Percentiles rank a stretch among this genome's conserved stretches.
These are phyloP conservation scores for Clavispora santaluciae DNA, from an alignment of 805 yeast species.

Conservation along the genomic window DNA sequence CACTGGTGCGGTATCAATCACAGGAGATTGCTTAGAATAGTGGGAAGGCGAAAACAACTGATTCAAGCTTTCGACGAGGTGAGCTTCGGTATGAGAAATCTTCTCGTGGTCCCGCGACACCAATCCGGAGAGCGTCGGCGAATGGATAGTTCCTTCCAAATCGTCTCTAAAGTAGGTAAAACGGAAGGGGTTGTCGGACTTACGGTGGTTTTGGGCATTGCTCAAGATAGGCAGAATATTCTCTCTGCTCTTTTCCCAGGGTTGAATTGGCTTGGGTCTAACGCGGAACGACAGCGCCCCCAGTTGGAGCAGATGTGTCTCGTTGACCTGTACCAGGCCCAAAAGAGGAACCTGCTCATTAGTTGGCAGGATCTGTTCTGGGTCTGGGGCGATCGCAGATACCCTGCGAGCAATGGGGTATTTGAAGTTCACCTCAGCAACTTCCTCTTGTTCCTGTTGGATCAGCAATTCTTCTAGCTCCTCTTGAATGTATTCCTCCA, in stretches of 20 bases:
- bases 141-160: constrained; percentile 81
- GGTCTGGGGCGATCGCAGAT: neutral
- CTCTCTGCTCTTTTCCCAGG: constrained; percentile 53
- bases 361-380: constrained; percentile 9
- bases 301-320: constrained; percentile 38
- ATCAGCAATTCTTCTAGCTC: constrained; percentile 44
- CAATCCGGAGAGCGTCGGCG: constrained; percentile 82
- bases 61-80: constrained; percentile 37
- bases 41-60: constrained; percentile 55
- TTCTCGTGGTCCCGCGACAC: neutral
- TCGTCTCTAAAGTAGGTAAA: constrained; percentile 93
- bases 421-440: constrained; percentile 31
- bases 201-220: constrained; percentile 17
- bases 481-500: constrained; percentile 72
- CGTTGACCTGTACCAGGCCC: constrained; percentile 25
- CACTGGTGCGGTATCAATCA: neutral
- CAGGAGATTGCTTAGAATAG: constrained; percentile 17
- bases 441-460: constrained; percentile 16
- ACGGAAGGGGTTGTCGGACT: constrained; percentile 47
- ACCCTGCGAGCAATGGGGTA: constrained; percentile 26
- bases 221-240: constrained; percentile 28
- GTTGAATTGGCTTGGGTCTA: constrained; percentile 70
- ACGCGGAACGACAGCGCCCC: constrained; percentile 41
- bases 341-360: constrained; percentile 28
- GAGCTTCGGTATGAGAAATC: neutral